A percentile compares a stretch with the other conserved stretches of the same genome.
Conservation (phyloP, 495 filamentous ascomycete species). For the Staphylotrichum tortipilum region DNA sequence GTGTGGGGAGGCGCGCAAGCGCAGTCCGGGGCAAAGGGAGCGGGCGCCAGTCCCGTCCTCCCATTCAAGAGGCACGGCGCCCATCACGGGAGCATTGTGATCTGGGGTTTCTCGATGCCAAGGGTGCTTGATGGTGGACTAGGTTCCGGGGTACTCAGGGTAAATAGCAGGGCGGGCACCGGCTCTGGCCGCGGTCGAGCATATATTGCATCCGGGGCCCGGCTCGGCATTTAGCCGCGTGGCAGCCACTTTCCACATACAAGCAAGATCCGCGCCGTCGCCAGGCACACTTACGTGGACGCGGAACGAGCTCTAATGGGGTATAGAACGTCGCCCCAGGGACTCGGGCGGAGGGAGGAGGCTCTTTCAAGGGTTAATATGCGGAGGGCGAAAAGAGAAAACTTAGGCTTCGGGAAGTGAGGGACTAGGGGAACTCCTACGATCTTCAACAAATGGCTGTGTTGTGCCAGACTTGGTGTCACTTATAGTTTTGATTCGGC, state of each 20-base stretch:
- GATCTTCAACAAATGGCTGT: too few species aligned
- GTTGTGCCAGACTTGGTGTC: too few species aligned
- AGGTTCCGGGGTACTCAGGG: not conserved
- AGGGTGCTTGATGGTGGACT: not conserved
- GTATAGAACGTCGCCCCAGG: too few species aligned
- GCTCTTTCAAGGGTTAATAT: too few species aligned
- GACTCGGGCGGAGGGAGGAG: too few species aligned
- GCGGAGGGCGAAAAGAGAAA: too few species aligned
- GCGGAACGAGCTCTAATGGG: too few species aligned
- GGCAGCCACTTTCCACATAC: not conserved
- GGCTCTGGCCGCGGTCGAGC: not conserved
- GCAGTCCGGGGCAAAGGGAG: slow-evolving; percentile 1
- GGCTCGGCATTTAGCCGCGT: slow-evolving; percentile 2
- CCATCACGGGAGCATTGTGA: not conserved
- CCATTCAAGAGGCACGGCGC: not conserved
- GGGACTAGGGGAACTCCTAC: too few species aligned
- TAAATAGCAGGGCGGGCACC: not conserved
- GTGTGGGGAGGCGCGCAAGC: not conserved
- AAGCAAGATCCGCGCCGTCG: not conserved
- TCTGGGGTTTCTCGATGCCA: not conserved
- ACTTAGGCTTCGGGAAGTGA: too few species aligned
- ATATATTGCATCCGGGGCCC: not conserved
- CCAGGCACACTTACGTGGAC: too few species aligned
- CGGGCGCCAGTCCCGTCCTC: not conserved
- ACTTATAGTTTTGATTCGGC: too few species aligned